phyloP scores from a whole-genome alignment of 208 protist genomes.

The Acanthamoeba divionensis region DNA sequence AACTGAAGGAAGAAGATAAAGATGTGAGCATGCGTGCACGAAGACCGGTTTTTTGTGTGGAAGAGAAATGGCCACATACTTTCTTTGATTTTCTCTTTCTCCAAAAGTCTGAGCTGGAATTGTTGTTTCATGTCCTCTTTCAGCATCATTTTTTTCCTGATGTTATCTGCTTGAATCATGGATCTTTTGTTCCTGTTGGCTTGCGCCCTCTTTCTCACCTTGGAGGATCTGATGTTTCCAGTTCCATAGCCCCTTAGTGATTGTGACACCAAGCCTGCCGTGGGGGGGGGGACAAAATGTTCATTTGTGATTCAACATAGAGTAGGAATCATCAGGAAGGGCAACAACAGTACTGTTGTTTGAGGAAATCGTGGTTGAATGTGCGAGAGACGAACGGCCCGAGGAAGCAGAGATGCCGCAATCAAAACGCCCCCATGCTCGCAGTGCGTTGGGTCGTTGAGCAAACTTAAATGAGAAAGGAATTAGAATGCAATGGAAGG shows the following conservation, averaged over 20 bases:
- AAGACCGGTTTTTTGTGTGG: neutral
- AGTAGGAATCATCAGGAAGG: neutral
- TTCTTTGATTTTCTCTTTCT: neutral
- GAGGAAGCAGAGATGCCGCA: too few relatives aligned
- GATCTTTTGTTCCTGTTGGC: neutral
- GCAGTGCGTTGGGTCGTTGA: too few relatives aligned
- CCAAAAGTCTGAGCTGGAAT: neutral
- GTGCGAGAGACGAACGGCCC: too few relatives aligned
- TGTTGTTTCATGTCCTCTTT: conserved; percentile 24
- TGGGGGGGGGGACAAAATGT: neutral
- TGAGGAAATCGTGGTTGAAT: neutral
- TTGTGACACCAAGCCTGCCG: neutral
- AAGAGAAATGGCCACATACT: neutral
- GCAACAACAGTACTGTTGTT: neutral
- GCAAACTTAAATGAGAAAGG: too few relatives aligned
- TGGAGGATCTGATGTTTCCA: neutral
- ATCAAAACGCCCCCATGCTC: too few relatives aligned
- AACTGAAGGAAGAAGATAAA: neutral
- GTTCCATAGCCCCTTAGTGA: neutral
- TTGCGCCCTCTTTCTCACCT: conserved; percentile 28
- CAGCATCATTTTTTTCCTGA: conserved; percentile 25
- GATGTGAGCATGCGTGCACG: neutral
- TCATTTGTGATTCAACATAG: neutral
- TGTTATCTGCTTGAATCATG: neutral
- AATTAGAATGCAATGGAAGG: too few relatives aligned